A percentile compares a stretch with the other conserved stretches of the same genome.
phyloP scores from a whole-genome alignment of 495 filamentous ascomycete genomes.

The Aspergillus affinis region DNA sequence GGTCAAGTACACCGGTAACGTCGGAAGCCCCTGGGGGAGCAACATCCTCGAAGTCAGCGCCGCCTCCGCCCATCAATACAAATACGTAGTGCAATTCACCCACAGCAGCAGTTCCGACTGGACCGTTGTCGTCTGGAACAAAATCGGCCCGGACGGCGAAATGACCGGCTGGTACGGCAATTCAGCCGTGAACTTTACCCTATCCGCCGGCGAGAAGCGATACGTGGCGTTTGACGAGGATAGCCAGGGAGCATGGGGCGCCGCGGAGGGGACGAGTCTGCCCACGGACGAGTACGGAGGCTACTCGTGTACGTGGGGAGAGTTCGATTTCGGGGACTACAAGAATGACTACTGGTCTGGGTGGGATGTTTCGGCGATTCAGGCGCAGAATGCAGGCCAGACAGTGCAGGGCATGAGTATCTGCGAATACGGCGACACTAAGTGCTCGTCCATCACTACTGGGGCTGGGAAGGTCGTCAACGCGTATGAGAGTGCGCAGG shows the following conservation, averaged over 20 bases:
- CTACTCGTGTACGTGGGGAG: constrained; percentile 46
- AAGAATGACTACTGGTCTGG: constrained; percentile 42
- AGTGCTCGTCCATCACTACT: constrained; percentile 36
- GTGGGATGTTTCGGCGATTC: constrained; percentile 49
- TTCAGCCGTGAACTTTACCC: constrained; percentile 41
- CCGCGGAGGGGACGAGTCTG: constrained; percentile 33
- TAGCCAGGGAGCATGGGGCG: constrained; percentile 42
- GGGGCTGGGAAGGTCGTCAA: constrained; percentile 29
- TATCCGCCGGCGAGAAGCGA: constrained; percentile 41
- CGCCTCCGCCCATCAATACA: constrained; percentile 34
- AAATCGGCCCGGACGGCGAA: constrained; percentile 43
- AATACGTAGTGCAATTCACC: constrained; percentile 49
- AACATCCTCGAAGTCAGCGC: constrained; percentile 49
- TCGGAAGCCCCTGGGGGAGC: constrained; percentile 53
- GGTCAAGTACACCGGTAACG: constrained; percentile 45
- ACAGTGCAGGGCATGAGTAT: constrained; percentile 40
- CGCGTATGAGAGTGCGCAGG: constrained; percentile 34
- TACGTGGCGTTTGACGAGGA: constrained; percentile 52
- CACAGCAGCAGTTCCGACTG: constrained; percentile 35
- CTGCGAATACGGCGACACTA: constrained; percentile 29
- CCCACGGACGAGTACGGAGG: constrained; percentile 37
- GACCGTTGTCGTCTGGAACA: constrained; percentile 56
- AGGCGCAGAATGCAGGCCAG: constrained; percentile 36
- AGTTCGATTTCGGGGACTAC: constrained; percentile 40
- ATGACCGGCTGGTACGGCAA: constrained; percentile 47